phyloP scores from a whole-genome alignment of 2,329 filamentous ascomycete genomes.

The Ceratocystiopsis minuta region DNA sequence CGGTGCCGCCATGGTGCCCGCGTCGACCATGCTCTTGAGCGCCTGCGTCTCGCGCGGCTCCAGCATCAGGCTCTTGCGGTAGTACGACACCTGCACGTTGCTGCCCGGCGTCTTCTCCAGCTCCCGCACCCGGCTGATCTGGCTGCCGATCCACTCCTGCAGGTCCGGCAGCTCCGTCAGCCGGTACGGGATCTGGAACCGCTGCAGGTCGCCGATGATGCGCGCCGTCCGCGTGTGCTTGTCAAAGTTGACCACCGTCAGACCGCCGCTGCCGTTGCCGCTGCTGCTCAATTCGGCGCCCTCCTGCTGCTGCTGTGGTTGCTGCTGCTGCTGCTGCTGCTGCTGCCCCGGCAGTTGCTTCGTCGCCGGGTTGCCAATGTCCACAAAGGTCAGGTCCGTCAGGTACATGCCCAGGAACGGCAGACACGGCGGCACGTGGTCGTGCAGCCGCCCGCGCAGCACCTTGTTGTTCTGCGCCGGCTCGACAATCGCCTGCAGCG shows the following conservation, averaged over 20 bases:
- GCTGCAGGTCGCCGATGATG: slow-evolving; percentile 87
- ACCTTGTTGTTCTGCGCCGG: slow-evolving; percentile 80
- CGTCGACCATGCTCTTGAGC: slow-evolving; percentile 14
- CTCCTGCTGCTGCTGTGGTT: slow-evolving; percentile 12
- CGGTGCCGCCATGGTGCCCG: slow-evolving; percentile 4
- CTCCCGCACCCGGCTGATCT: slow-evolving; percentile 60
- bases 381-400: slow-evolving; percentile 86
- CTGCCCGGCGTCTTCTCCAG: slow-evolving; percentile 25
- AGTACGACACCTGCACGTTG: slow-evolving; percentile 45
- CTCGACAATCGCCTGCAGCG: slow-evolving; percentile 71
- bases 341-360: slow-evolving; percentile 47
- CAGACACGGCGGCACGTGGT: slow-evolving; percentile 77
- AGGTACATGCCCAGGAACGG: slow-evolving; percentile 94
- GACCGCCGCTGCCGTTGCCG: slow-evolving; percentile 37
- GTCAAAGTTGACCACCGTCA: slow-evolving; percentile 90
- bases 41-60: slow-evolving; percentile 48
- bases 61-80: slow-evolving; percentile 67
- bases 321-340: slow-evolving; percentile 15
- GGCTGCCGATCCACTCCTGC: slow-evolving; percentile 78
- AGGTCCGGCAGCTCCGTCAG: slow-evolving; percentile 70
- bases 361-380: slow-evolving; percentile 78
- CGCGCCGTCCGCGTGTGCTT: slow-evolving; percentile 89
- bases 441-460: slow-evolving; percentile 64
- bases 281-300: slow-evolving; percentile 16
- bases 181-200: slow-evolving; percentile 86